Evolutionary conservation across 306 rosid genomes (phyloP).

Genomic region (Pyrus bretschneideri): DNA sequence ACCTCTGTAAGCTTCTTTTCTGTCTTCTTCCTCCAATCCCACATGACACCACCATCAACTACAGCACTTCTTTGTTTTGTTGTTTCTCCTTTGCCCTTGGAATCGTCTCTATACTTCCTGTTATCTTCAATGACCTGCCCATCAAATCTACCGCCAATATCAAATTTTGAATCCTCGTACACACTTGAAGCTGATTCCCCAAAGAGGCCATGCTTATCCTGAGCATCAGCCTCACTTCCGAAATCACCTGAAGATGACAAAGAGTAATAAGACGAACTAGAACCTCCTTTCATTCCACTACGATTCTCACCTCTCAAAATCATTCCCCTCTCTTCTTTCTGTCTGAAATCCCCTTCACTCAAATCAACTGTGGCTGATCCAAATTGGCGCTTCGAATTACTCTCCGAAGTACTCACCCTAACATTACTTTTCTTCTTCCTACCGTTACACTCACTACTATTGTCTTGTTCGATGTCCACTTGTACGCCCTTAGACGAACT

Average conservation of each 20-base stretch:
- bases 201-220: constrained; percentile 34
- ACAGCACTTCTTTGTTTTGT: constrained; percentile 28
- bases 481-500: constrained; percentile 34
- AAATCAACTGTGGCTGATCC: constrained; percentile 14
- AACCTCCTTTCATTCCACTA: constrained; percentile 42
- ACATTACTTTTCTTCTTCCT: constrained; percentile 16
- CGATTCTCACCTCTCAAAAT: constrained; percentile 27
- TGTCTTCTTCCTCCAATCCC: constrained; percentile 57
- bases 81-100: constrained; percentile 17
- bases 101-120: constrained; percentile 20
- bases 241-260: constrained; percentile 54
- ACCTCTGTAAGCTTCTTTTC: constrained; percentile 52
- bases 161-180: constrained; percentile 28
- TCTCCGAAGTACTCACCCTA: constrained; percentile 3
- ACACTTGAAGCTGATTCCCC: constrained; percentile 42
- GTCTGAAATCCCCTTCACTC: constrained; percentile 26
- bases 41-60: constrained; percentile 31
- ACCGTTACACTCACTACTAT: constrained; percentile 3
- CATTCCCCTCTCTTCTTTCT: constrained; percentile 26
- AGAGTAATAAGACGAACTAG: constrained; percentile 86
- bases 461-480: constrained; percentile 29
- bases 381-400: constrained; percentile 8
- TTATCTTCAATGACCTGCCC: constrained; percentile 32
- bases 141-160: constrained; percentile 21
- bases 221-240: constrained; percentile 55